These are phyloP conservation scores for Monascus purpureus DNA, from an alignment of 495 filamentous ascomycete genomes.

Conservation along the genomic window DNA sequence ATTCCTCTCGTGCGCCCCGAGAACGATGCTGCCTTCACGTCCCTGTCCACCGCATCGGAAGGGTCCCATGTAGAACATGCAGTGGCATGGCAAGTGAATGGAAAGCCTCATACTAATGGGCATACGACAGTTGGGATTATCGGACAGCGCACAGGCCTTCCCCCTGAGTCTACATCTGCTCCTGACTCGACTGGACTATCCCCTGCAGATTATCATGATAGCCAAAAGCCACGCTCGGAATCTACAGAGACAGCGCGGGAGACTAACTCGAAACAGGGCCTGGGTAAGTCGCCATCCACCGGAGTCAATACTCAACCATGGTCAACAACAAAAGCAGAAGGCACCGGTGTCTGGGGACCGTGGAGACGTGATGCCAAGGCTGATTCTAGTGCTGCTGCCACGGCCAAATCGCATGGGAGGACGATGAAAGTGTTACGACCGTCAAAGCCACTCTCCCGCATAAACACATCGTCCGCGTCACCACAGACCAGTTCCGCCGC, in stretches of 20 bases:
- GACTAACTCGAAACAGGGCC: slow-evolving; percentile 15
- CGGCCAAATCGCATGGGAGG: slow-evolving; percentile 36
- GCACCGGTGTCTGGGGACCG: slow-evolving; percentile 45
- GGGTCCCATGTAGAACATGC: slow-evolving; percentile 7
- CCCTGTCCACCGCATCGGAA: slow-evolving; percentile 45
- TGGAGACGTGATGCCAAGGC: slow-evolving; percentile 50
- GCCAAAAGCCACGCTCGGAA: slow-evolving; percentile 18
- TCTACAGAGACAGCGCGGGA: slow-evolving; percentile 7
- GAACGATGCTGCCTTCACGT: slow-evolving; percentile 65
- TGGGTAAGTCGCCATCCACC: slow-evolving; percentile 6
- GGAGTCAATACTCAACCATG: slow-evolving; percentile 15
- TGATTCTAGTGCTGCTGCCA: slow-evolving; percentile 25
- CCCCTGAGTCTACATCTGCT: slow-evolving; percentile 9
- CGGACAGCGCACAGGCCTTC: slow-evolving; percentile 7
- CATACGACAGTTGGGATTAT: slow-evolving; percentile 16
- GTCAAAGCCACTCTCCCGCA: slow-evolving; percentile 35
- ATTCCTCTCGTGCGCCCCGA: slow-evolving; percentile 92
- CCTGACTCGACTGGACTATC: slow-evolving; percentile 14
- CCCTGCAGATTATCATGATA: slow-evolving; percentile 21
- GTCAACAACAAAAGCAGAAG: slow-evolving; percentile 28
- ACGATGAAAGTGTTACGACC: slow-evolving; percentile 72
- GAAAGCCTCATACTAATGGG: slow-evolving; percentile 8
- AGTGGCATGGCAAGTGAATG: neutral
- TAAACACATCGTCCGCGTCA: slow-evolving; percentile 16
- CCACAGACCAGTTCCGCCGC: slow-evolving; percentile 17